Conservation (phyloP, 495 filamentous ascomycete genomes). For the Neohortaea acidophila region DNA sequence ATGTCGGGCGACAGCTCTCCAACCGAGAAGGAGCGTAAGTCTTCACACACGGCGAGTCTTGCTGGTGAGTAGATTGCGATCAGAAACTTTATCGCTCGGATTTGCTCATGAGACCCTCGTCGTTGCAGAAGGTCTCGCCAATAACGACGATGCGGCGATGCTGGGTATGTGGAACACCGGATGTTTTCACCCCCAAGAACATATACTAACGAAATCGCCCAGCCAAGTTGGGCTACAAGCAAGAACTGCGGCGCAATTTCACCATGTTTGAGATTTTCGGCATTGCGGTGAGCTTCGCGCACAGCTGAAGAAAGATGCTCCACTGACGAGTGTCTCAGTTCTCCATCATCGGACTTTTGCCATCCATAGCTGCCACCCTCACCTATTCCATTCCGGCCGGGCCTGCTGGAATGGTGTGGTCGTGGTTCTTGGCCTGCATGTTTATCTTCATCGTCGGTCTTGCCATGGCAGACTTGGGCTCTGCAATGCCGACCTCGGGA, state of each 20-base stretch:
- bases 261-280: slow-evolving; percentile 53
- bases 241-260: slow-evolving; percentile 53
- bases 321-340: too few relatives aligned
- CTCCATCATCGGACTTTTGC: slow-evolving; percentile 58
- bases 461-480: slow-evolving; percentile 55
- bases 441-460: slow-evolving; percentile 53
- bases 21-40: too few relatives aligned
- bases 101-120: too few relatives aligned
- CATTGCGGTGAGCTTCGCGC: too few relatives aligned
- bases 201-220: not conserved
- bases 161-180: slow-evolving; percentile 16
- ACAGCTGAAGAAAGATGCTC: too few relatives aligned
- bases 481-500: slow-evolving; percentile 55
- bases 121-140: slow-evolving; percentile 11
- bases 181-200: not conserved
- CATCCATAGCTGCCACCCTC: slow-evolving; percentile 51
- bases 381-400: slow-evolving; percentile 52
- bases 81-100: too few relatives aligned
- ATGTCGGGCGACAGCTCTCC: too few relatives aligned
- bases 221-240: slow-evolving; percentile 53
- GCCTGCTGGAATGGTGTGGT: slow-evolving; percentile 57
- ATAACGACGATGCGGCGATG: slow-evolving; percentile 14
- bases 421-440: slow-evolving; percentile 46
- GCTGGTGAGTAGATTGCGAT: too few relatives aligned
- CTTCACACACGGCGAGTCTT: too few relatives aligned